Conservation (phyloP, 2,329 filamentous ascomycete species). For the Plenodomus tracheiphilus region DNA sequence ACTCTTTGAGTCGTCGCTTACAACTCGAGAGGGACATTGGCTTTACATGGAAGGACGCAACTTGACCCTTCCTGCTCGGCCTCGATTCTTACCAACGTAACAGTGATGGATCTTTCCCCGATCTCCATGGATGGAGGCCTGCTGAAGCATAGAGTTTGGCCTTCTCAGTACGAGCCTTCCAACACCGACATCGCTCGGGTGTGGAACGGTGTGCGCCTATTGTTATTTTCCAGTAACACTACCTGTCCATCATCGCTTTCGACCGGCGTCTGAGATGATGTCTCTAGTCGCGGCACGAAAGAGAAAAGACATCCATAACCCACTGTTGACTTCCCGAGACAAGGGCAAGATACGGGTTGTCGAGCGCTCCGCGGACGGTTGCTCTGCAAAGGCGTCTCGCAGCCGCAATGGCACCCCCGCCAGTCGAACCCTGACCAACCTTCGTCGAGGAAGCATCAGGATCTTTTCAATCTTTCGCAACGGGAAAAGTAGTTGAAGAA, state of each 20-base stretch:
- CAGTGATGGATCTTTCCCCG: background rate
- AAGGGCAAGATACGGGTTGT: conserved; percentile 40
- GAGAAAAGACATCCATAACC: conserved; percentile 33
- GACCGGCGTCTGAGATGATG: conserved; percentile 24
- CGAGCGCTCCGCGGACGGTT: conserved; percentile 24
- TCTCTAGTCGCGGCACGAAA: conserved; percentile 36
- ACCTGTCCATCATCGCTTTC: background rate
- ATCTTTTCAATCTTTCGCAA: conserved; percentile 42
- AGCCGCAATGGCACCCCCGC: conserved; percentile 20
- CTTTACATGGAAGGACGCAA: background rate
- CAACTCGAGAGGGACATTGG: background rate
- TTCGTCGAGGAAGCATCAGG: conserved; percentile 37
- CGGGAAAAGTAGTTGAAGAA: conserved; percentile 27
- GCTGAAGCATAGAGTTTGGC: no score
- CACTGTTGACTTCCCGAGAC: conserved; percentile 20
- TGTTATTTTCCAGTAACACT: background rate
- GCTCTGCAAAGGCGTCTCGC: conserved; percentile 18
- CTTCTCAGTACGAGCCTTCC: background rate
- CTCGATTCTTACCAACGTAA: background rate
- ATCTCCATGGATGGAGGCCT: background rate
- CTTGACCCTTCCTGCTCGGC: background rate
- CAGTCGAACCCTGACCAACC: conserved; percentile 29
- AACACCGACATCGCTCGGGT: background rate
- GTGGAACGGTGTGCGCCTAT: background rate
- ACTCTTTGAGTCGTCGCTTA: background rate